Conservation (phyloP, 345 rosid species). For the Salix exigua region DNA sequence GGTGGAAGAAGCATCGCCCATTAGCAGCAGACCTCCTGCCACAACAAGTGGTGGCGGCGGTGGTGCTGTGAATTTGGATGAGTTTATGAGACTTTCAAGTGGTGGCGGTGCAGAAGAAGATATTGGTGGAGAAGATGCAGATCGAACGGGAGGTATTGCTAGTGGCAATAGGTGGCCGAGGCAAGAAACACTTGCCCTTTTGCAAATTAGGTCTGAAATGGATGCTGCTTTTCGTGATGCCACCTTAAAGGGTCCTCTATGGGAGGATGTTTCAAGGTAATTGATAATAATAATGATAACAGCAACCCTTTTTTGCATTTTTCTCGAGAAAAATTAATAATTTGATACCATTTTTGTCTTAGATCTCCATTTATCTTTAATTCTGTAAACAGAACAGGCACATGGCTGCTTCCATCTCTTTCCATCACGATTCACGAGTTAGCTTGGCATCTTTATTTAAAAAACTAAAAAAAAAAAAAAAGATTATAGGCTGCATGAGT, state of each 20-base stretch:
- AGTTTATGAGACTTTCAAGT: constrained; percentile 49
- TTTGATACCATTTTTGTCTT: background rate
- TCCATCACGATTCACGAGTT: constrained; percentile 45
- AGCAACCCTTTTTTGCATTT: background rate
- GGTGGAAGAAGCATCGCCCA: constrained; percentile 82
- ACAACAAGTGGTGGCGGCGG: background rate
- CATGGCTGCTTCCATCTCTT: constrained; percentile 41
- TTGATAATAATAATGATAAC: background rate
- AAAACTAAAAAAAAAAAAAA: too few relatives aligned
- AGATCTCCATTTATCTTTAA: constrained; percentile 19
- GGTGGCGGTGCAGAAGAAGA: constrained; percentile 31
- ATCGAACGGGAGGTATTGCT: constrained; percentile 37
- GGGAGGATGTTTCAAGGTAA: constrained; percentile 93
- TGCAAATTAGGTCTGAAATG: constrained; percentile 88
- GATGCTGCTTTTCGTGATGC: constrained; percentile 76
- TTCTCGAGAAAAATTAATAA: background rate
- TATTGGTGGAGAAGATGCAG: constrained; percentile 40
- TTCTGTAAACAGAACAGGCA: constrained; percentile 28
- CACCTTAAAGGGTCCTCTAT: constrained; percentile 79
- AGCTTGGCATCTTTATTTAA: constrained; percentile 26
- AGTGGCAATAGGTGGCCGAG: constrained; percentile 88
- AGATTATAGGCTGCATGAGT: constrained; percentile 51
- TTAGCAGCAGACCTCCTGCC: constrained; percentile 85
- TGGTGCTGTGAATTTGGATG: constrained; percentile 38
- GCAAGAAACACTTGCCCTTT: constrained; percentile 79